Evolutionary conservation across 2,329 filamentous ascomycete genomes (phyloP).

Genomic region (Conoideocrella luteorostrata): DNA sequence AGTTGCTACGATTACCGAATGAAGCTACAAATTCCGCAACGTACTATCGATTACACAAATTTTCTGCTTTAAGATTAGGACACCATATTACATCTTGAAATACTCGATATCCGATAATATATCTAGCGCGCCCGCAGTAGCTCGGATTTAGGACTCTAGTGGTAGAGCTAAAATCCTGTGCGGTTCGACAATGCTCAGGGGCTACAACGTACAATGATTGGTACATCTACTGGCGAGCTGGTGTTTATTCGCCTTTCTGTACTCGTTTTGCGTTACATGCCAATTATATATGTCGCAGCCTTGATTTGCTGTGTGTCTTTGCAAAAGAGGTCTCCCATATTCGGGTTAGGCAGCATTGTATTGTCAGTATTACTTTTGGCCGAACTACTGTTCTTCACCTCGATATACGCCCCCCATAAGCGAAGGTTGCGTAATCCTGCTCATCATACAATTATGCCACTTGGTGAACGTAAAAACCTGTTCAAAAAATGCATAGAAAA

Average conservation of each 20-base stretch:
- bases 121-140: too few relatives aligned
- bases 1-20: too few relatives aligned
- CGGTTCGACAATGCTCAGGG: background rate
- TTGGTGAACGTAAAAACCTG: conserved; percentile 43
- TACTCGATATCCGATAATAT: too few relatives aligned
- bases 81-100: too few relatives aligned
- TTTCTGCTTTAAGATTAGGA: too few relatives aligned
- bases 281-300: conserved; percentile 29
- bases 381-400: conserved; percentile 37
- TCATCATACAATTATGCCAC: conserved; percentile 34
- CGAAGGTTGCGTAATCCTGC: conserved; percentile 31
- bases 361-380: conserved; percentile 25
- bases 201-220: conserved; percentile 25
- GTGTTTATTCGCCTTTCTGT: conserved; percentile 40
- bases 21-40: too few relatives aligned
- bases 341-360: conserved; percentile 9
- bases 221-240: conserved; percentile 31
- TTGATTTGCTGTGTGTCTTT: conserved; percentile 20
- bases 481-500: conserved; percentile 51
- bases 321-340: background rate
- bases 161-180: too few relatives aligned
- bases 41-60: too few relatives aligned
- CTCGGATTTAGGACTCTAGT: too few relatives aligned
- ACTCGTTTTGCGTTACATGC: conserved; percentile 36
- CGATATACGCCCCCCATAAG: conserved; percentile 37